Evolutionary conservation across 176 grass and related monocot genomes (phyloP), one percentile per base, ranked within the genome.

Genomic region (Zizania latifolia): DNA sequence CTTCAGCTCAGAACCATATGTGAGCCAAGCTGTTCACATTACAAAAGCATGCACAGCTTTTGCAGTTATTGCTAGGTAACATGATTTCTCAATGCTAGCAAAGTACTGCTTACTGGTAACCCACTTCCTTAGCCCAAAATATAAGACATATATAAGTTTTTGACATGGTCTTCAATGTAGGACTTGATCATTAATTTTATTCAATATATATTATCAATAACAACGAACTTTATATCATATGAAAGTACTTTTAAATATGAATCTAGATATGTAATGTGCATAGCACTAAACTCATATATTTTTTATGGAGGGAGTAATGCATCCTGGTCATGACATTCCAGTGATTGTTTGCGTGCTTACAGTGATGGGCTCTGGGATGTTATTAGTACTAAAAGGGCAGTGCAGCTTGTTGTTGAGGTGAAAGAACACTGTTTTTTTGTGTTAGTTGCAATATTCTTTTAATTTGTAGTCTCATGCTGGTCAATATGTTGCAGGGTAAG

Each of bases 311-410:
- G n/a, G n/a, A n/a, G 33, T 58, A 10, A 32, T 58, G 4, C 57
- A 15, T 51, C 31, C 31, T n/a, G n/a, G 5, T 68, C 10, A 48
- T 61, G 39, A 72, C 10, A 3, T 27, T 65, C 23, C 1, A 17
- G 22, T 53, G 48, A 8, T 22, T 65, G 7, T 82, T 54, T 36
- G 3, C 38, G 23, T 70, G 12, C 11, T 16, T 82, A 43, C 66
- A 97, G 93, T 77, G 93, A 97, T 65, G 93, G 93, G 35, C 85
- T 97, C 4, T 97, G 93, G 93, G 93, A 97, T 82, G 93, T 97
- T 48, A 85, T 93, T 78, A 86, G 53, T 65, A 66, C 79, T 10
- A 97, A 82, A 76, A 87, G 74, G 72, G 93, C 87, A 36, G 87
- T 86, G 8, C 87, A 90, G 58, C 59, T 88, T 86, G 68, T 88